Percentiles rank a stretch among this genome's conserved stretches.
phyloP scores from a whole-genome alignment of 2,329 filamentous ascomycete species.

The Aureobasidium sp. region DNA sequence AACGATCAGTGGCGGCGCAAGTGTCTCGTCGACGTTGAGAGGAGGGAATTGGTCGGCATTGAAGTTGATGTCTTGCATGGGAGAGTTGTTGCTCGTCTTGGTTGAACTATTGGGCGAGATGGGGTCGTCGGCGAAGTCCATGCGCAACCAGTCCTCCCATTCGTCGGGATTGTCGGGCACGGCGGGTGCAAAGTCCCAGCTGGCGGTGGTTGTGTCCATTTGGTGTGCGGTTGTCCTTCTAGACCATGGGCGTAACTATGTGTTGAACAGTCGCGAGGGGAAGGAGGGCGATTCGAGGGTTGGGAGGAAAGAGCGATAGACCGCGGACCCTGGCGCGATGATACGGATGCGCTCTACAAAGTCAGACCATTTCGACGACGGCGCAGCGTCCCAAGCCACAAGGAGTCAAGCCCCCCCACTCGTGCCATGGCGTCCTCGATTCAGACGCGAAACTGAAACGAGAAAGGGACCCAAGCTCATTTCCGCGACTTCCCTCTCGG shows the following conservation, averaged over 20 bases:
- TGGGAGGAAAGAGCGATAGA: background rate
- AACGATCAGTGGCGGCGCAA: conserved; percentile 26
- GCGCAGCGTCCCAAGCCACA: background rate
- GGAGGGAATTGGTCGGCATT: conserved; percentile 20
- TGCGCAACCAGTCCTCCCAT: conserved; percentile 43
- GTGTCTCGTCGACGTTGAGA: conserved; percentile 19
- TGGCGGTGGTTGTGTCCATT: conserved; percentile 3
- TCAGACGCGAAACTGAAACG: conserved; percentile 6
- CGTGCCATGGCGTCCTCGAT: background rate
- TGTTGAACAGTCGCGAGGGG: conserved; percentile 6
- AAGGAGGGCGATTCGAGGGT: background rate
- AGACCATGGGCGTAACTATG: background rate
- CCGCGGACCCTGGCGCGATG: background rate
- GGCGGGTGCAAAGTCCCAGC: conserved; percentile 2
- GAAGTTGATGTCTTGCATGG: conserved; percentile 23
- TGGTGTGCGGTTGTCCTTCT: background rate
- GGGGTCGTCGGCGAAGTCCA: conserved; percentile 32
- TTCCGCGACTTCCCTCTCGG: background rate
- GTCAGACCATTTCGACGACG: conserved; percentile 1
- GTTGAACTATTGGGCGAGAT: conserved; percentile 28
- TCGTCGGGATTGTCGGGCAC: conserved; percentile 24
- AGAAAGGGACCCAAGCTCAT: background rate
- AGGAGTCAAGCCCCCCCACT: conserved; percentile 3
- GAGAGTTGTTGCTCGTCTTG: conserved; percentile 29
- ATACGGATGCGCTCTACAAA: background rate